Base-by-base conservation (phyloP, 495 filamentous ascomycete genomes). In the Poronia punctata region DNA sequence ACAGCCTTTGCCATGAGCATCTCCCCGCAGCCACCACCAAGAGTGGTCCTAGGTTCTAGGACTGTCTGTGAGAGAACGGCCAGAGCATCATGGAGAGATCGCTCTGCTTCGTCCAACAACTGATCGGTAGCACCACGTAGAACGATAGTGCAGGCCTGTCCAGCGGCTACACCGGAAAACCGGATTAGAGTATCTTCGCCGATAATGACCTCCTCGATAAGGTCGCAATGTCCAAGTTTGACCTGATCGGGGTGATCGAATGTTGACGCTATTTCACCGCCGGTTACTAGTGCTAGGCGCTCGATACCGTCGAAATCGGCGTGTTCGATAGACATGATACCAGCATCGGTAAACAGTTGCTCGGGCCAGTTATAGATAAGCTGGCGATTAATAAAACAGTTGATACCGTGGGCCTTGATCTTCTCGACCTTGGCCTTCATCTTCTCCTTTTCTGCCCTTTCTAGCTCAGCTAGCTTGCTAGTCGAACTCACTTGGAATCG, bases 311-410 rank as follows among this genome's bases (percentile, higher is more conserved):
- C 92, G 50, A 98, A 98, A 63, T 98, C 92, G 45, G 92, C 92
- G 60, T 98, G 92, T 71, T 98, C 92, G 53, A 98, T 98, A 11
- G 89, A 95, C 70, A 93, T 80, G 65, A 98, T 97, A 36, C 92
- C 93, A 7, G 88, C 90, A 60, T 98, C 92, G 17, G 90, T 85
- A 61, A 98, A 98, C 35, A 98, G 83, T 66, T 97, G 93, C 62
- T 98, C 92, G 23, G 92, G 92, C 90, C 92, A 97, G 76, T 98
- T 98, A 76, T 98, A 98, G 67, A 98, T 98, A 31, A 98, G 76
- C 59, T 98, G 92, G 46, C 92, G 75, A 74, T 98, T 98, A 59
- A 98, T 93, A 67, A 98, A 98, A 72, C 93, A 97, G 76, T 98
- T 98, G 70, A 98, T 95, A 27, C 92, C 92, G 55, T 98, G 93